Percentiles rank a stretch among this genome's conserved stretches.
Conservation (phyloP, 2,329 filamentous ascomycete genomes). For the Ophiocordyceps camponoti-saundersi region DNA sequence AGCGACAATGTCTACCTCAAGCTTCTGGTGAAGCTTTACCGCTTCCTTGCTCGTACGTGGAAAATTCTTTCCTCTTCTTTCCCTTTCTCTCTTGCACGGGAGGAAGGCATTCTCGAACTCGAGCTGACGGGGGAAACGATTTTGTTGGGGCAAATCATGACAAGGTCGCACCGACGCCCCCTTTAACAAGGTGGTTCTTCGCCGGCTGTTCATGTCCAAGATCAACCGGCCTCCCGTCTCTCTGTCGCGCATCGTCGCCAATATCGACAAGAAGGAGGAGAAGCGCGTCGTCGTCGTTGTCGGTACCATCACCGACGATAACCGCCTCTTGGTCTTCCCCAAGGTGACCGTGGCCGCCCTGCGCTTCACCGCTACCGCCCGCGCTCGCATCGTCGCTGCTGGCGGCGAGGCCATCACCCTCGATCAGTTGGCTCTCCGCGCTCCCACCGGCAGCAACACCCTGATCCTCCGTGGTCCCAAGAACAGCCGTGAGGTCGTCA, state of each 20-base stretch:
- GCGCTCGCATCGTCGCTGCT: conserved; percentile 81
- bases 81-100: not conserved
- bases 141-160: not conserved
- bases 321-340: conserved; percentile 76
- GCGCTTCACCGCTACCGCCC: conserved; percentile 90
- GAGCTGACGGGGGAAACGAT: not conserved
- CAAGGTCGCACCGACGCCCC: conserved; percentile 83
- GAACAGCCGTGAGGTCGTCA: conserved; percentile 93
- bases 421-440: conserved; percentile 89
- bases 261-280: conserved; percentile 46
- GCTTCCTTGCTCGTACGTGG: conserved; percentile 82
- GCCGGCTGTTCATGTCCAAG: conserved; percentile 94
- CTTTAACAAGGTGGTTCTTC: conserved; percentile 99
- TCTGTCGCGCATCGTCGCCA: conserved; percentile 71
- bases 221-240: conserved; percentile 96
- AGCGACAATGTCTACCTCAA: conserved; percentile 96
- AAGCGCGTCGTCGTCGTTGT: conserved; percentile 87
- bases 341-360: conserved; percentile 90
- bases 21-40: conserved; percentile 95
- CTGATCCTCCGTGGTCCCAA: conserved; percentile 94
- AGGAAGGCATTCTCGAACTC: not conserved
- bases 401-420: conserved; percentile 92
- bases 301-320: conserved; percentile 94
- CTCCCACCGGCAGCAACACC: conserved; percentile 93
- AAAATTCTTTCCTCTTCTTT: not conserved